Percentiles rank a stretch among this genome's conserved stretches.
These are phyloP conservation scores for Geotrichum histeridarum DNA, from an alignment of 1,139 yeast genomes.

Conservation along the genomic window DNA sequence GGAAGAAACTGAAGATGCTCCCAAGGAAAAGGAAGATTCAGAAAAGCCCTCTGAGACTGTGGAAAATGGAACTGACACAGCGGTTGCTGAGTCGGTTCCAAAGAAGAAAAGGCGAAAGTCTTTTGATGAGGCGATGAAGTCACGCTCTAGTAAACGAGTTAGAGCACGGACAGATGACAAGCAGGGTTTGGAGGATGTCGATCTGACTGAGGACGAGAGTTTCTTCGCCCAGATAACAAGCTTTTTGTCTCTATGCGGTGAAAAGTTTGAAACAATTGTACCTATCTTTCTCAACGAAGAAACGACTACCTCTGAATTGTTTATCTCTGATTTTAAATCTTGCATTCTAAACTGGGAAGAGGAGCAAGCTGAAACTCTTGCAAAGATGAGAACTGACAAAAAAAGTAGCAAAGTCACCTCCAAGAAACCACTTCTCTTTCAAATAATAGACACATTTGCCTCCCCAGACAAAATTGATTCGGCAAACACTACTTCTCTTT, in stretches of 20 bases:
- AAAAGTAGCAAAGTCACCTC: slow-evolving; percentile 20
- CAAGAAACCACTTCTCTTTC: slow-evolving; percentile 36
- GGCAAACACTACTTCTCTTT: slow-evolving; percentile 20
- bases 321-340: slow-evolving; percentile 39
- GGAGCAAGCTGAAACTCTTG: slow-evolving; percentile 30
- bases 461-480: slow-evolving; percentile 24
- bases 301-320: slow-evolving; percentile 24
- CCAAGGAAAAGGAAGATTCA: background rate
- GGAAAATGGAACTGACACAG: background rate
- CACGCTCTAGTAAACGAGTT: slow-evolving; percentile 31
- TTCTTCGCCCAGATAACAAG: slow-evolving; percentile 33
- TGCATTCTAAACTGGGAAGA: slow-evolving; percentile 45
- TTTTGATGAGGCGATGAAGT: slow-evolving; percentile 17
- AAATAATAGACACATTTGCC: slow-evolving; percentile 36
- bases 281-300: slow-evolving; percentile 24
- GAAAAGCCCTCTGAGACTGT: background rate
- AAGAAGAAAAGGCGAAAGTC: slow-evolving; percentile 13
- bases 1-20: background rate
- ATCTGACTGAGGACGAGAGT: slow-evolving; percentile 28
- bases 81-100: background rate
- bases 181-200: slow-evolving; percentile 35
- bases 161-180: slow-evolving; percentile 31
- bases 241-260: slow-evolving; percentile 26
- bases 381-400: slow-evolving; percentile 18
- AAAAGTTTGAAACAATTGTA: slow-evolving; percentile 25